Evolutionary conservation across 2,329 filamentous ascomycete genomes (phyloP).

Genomic region (Aspergillus sp.): DNA sequence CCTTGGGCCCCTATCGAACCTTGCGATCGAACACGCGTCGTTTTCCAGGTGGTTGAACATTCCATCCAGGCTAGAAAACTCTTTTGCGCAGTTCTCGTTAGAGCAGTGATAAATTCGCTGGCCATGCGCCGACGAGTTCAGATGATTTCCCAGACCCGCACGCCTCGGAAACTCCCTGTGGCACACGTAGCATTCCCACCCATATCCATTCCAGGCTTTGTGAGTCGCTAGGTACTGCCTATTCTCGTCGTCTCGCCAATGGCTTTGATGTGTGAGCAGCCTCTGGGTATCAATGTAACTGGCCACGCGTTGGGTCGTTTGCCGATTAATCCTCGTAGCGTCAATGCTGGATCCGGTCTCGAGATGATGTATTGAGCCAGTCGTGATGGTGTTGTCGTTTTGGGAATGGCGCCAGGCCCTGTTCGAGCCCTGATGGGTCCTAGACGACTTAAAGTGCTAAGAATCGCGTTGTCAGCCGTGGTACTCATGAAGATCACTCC

Average conservation of each 20-base stretch:
- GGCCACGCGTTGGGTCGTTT: slow-evolving; percentile 53
- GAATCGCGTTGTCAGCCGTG: not conserved
- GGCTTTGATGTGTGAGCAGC: slow-evolving; percentile 58
- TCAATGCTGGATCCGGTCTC: slow-evolving; percentile 59
- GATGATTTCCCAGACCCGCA: slow-evolving; percentile 54
- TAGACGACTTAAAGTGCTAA: slow-evolving; percentile 63
- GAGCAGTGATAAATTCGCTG: slow-evolving; percentile 53
- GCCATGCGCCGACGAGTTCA: slow-evolving; percentile 59
- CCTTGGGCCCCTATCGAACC: slow-evolving; percentile 48
- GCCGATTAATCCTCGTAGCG: slow-evolving; percentile 52
- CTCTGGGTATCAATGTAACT: slow-evolving; percentile 53
- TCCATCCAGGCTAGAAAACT: slow-evolving; percentile 46
- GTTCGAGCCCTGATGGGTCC: slow-evolving; percentile 50
- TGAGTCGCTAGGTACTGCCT: slow-evolving; percentile 44
- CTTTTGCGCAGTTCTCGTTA: slow-evolving; percentile 40
- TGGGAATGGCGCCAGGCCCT: slow-evolving; percentile 63
- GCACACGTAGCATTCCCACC: slow-evolving; percentile 62
- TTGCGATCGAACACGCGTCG: slow-evolving; percentile 46
- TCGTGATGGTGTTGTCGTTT: slow-evolving; percentile 52
- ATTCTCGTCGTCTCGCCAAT: slow-evolving; percentile 44
- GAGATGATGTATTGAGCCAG: slow-evolving; percentile 61
- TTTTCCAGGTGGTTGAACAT: slow-evolving; percentile 54
- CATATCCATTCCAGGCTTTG: slow-evolving; percentile 50
- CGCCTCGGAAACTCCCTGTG: slow-evolving; percentile 46
- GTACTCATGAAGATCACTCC: too few species aligned